Base-by-base conservation (phyloP, 2,329 filamentous ascomycete genomes). In the Intubia oerlemansii region DNA sequence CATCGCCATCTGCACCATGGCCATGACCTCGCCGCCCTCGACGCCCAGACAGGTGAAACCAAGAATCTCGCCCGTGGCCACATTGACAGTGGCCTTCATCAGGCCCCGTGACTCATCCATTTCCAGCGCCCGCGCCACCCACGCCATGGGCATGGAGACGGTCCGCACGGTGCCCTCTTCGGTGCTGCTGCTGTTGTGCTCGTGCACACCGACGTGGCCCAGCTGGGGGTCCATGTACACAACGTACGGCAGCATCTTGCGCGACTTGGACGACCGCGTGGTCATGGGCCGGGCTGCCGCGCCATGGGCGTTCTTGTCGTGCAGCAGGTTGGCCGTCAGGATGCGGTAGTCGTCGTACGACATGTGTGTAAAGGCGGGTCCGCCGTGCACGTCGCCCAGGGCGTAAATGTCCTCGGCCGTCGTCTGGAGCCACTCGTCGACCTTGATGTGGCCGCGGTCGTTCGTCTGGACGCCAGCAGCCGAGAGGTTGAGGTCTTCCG, bases 331-430 rank as follows among this genome's bases (percentile, higher is more conserved):
- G 34, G 48, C 43, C 15, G 52, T 48, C 25, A 65, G 38, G 41
- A 66, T 54, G 31, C 61, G 56, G 40, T 53, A 62, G 43, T 65
- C 59, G 41, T 66, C 59, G 44, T 63, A 65, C 4, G 56, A 59
- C 36, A 66, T 53, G 42, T 66, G 61, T 2, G 61, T 65, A 41
- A 66, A 65, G 10, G 57, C 57, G 6, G 59, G 56, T 1, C 52
- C 52, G 25, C 59, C 58, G 31, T 63, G 58, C 27, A 56, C 52
- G 36, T 66, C 60, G 19, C 62, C 61, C 2, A 64, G 38, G 1
- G 54, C 59, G 37, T 54, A 64, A 13, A 65, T 44, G 24, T 44
- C 48, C 1, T 45, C 35, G 1, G 45, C 47, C 13, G 44, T 48
- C 1, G 59, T 65, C 26, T 51, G 44, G 4, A 65, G 54, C 32